Percentiles rank a stretch among this genome's conserved stretches.
Conservation (phyloP, 257 asterid genomes). For the Solanum lignicaule region DNA sequence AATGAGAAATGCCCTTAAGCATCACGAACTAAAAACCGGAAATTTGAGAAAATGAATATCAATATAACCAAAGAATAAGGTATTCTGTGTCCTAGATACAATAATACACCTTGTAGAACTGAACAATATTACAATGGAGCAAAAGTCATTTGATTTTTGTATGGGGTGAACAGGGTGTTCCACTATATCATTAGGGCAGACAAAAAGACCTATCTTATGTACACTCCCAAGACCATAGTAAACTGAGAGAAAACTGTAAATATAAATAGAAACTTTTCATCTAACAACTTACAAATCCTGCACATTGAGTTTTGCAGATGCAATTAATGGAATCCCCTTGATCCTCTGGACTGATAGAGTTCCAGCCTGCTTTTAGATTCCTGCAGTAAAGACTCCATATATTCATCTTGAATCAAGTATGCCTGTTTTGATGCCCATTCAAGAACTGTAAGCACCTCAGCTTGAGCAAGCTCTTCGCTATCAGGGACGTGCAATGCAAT, state of each 20-base stretch:
- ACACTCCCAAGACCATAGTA: slow-evolving; percentile 1
- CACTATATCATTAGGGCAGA: neutral
- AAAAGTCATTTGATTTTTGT: neutral
- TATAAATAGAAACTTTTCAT: neutral
- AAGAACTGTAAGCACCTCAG: slow-evolving; percentile 46
- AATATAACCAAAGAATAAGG: neutral
- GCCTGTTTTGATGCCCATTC: slow-evolving; percentile 69
- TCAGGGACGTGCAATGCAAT: slow-evolving; percentile 57
- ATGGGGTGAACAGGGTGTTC: neutral
- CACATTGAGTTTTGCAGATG: neutral
- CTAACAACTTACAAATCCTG: neutral
- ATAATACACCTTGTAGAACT: neutral
- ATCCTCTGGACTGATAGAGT: slow-evolving; percentile 59
- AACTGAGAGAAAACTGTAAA: neutral
- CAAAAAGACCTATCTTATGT: slow-evolving; percentile 2
- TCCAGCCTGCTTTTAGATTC: slow-evolving; percentile 59
- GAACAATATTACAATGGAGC: neutral
- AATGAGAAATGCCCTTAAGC: neutral
- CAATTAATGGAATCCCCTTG: slow-evolving; percentile 42
- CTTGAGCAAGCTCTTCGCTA: slow-evolving; percentile 58
- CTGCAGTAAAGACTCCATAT: slow-evolving; percentile 32
- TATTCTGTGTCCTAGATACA: slow-evolving; percentile 2
- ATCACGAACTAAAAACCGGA: neutral
- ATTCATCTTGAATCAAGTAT: slow-evolving; percentile 22
- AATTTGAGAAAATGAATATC: neutral